phyloP scores from a whole-genome alignment of 2,329 filamentous ascomycete species.

The Alternaria incomplexa region DNA sequence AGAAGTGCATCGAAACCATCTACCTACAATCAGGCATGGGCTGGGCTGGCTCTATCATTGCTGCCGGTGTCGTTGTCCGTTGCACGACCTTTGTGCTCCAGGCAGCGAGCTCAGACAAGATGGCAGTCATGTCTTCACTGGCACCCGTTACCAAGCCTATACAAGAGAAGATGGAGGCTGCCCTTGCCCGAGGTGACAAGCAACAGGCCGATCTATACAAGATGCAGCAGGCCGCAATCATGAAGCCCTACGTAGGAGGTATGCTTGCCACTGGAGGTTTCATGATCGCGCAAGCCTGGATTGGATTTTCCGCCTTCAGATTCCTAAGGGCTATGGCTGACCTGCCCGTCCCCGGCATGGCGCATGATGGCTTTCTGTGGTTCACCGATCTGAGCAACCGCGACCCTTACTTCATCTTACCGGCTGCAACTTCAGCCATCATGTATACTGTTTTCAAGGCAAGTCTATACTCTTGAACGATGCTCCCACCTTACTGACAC shows the following conservation, averaged over 20 bases:
- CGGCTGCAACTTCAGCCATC: slow-evolving; percentile 63
- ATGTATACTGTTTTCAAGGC: slow-evolving; percentile 67
- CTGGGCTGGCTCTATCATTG: slow-evolving; percentile 80
- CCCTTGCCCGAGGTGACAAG: slow-evolving; percentile 54
- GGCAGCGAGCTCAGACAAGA: slow-evolving; percentile 65
- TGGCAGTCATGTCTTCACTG: slow-evolving; percentile 67
- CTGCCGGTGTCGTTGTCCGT: slow-evolving; percentile 70
- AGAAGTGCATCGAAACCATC: slow-evolving; percentile 81
- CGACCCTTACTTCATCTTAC: slow-evolving; percentile 81
- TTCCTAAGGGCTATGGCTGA: slow-evolving; percentile 74
- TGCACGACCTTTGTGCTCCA: slow-evolving; percentile 66
- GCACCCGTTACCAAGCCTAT: slow-evolving; percentile 63
- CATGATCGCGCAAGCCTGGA: slow-evolving; percentile 66
- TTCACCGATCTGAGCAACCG: slow-evolving; percentile 74
- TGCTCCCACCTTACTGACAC: slow-evolving; percentile 24
- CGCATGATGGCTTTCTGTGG: slow-evolving; percentile 76
- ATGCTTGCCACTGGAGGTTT: slow-evolving; percentile 56
- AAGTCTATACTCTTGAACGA: slow-evolving; percentile 34
- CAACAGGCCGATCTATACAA: slow-evolving; percentile 44
- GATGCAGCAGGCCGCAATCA: slow-evolving; percentile 58
- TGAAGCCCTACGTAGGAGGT: slow-evolving; percentile 46
- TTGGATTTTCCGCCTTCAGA: slow-evolving; percentile 83
- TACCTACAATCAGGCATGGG: slow-evolving; percentile 77
- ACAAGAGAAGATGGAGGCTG: slow-evolving; percentile 60
- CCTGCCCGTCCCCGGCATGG: slow-evolving; percentile 81